phyloP scores from a whole-genome alignment of 148 eudicot genomes.

The Rhododendron molle region DNA sequence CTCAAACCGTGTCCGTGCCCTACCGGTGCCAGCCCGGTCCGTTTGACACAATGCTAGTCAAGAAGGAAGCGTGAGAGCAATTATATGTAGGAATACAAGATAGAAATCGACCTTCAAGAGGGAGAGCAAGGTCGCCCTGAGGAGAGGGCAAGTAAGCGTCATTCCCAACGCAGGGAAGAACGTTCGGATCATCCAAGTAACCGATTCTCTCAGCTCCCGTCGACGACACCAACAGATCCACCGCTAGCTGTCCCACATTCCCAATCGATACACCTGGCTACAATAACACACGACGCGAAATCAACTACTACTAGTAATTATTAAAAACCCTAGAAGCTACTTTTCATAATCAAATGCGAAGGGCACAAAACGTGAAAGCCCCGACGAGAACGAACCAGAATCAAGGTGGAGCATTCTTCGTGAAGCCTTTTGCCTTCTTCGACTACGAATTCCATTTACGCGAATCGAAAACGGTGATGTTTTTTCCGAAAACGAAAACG shows the following conservation, averaged over 20 bases:
- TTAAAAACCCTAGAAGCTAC: background rate
- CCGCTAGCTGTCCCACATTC: slow-evolving; percentile 90
- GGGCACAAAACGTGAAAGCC: background rate
- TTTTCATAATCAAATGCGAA: background rate
- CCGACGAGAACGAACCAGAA: slow-evolving; percentile 42
- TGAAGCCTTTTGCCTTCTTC: slow-evolving; percentile 55
- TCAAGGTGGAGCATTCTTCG: slow-evolving; percentile 50
- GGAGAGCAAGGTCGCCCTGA: slow-evolving; percentile 63
- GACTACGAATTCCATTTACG: slow-evolving; percentile 49
- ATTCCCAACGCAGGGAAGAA: slow-evolving; percentile 92
- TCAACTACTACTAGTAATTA: background rate
- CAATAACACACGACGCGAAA: background rate
- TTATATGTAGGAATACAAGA: background rate
- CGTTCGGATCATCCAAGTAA: slow-evolving; percentile 71
- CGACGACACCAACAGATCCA: slow-evolving; percentile 73
- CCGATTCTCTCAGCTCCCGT: slow-evolving; percentile 59
- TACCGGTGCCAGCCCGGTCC: no score
- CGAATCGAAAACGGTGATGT: no score
- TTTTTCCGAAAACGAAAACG: background rate
- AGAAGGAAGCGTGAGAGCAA: background rate
- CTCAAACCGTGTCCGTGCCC: no score
- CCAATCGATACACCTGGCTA: slow-evolving; percentile 95
- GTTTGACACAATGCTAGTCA: no score
- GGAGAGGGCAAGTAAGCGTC: slow-evolving; percentile 76
- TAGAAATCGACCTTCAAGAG: slow-evolving; percentile 70